phyloP scores from a whole-genome alignment of 179 eudicot species.

The Carnegiea gigantea region DNA sequence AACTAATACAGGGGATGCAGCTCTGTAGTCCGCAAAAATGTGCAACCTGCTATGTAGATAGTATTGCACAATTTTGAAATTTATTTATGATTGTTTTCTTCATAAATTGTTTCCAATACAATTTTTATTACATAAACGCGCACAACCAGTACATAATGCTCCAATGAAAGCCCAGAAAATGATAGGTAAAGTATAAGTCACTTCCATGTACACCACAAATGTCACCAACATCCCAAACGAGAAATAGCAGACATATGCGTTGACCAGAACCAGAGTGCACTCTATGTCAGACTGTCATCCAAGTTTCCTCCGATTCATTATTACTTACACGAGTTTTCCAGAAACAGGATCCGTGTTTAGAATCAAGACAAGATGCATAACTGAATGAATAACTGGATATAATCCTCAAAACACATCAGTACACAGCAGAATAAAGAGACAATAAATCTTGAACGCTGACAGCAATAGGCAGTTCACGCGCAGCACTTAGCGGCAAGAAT shows the following conservation, averaged over 20 bases:
- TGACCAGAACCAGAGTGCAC: not conserved
- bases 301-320: not conserved
- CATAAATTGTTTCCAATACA: too few relatives aligned
- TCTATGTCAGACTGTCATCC: not conserved
- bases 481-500: not conserved
- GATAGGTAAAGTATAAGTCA: not conserved
- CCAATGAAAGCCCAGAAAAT: not conserved
- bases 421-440: not conserved
- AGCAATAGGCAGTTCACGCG: not conserved
- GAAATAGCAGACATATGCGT: not conserved
- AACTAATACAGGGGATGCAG: too few relatives aligned
- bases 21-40: too few relatives aligned
- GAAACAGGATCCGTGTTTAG: not conserved
- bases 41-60: too few relatives aligned
- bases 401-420: not conserved
- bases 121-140: too few relatives aligned
- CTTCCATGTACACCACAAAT: not conserved
- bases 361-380: not conserved
- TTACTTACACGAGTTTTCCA: not conserved
- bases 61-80: too few relatives aligned
- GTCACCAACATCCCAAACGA: not conserved
- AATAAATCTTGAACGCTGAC: not conserved
- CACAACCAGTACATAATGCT: not conserved
- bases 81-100: too few relatives aligned
- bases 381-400: not conserved